Percentiles rank a stretch among this genome's conserved stretches.
These are phyloP conservation scores for Camellia granthamiana DNA, from an alignment of 148 eudicot genomes.

Conservation along the genomic window DNA sequence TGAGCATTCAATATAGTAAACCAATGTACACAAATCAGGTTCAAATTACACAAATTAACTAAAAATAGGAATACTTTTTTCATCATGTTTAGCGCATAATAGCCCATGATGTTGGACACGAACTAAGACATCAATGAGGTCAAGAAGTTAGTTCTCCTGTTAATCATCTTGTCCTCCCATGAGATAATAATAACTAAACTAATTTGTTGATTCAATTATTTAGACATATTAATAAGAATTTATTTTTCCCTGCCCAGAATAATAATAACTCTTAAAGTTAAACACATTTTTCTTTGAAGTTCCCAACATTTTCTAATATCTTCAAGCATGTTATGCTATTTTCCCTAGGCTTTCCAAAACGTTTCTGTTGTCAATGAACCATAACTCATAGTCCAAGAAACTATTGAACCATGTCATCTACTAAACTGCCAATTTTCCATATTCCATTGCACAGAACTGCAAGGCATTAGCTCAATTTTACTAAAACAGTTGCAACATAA, in stretches of 20 bases:
- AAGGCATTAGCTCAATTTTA: neutral
- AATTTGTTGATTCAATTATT: neutral
- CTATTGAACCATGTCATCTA: neutral
- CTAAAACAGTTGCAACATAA: neutral
- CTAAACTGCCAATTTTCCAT: neutral
- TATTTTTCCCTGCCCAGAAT: neutral
- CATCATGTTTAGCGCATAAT: neutral
- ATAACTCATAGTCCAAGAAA: neutral
- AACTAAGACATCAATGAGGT: neutral
- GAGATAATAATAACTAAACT: neutral
- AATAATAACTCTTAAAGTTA: neutral
- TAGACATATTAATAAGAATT: neutral
- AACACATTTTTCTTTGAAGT: neutral
- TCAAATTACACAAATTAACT: neutral
- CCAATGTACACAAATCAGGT: neutral
- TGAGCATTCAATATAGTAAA: neutral
- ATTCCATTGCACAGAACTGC: neutral
- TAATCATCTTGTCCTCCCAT: neutral
- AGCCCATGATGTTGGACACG: neutral
- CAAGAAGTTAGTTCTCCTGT: neutral
- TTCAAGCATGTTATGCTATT: neutral
- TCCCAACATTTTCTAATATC: neutral
- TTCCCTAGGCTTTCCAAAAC: neutral
- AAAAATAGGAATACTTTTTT: neutral
- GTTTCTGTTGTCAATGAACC: neutral